Percentiles rank a stretch among this genome's conserved stretches.
phyloP scores from a whole-genome alignment of 768 basidiomycete species.

The Amanita phalloides region DNA sequence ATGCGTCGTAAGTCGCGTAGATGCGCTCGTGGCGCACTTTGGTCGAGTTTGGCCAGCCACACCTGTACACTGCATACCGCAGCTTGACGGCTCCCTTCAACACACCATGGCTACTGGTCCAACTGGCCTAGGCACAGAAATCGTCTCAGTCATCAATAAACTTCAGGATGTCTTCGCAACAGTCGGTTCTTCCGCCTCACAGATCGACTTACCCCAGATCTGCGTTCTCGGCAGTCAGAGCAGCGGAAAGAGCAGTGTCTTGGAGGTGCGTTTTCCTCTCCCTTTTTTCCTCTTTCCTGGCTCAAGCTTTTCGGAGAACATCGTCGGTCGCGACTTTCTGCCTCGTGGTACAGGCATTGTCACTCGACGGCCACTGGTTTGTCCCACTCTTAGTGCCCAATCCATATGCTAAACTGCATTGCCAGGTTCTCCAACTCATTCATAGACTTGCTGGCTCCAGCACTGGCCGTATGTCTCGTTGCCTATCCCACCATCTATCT shows the following conservation, averaged over 20 bases:
- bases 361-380: constrained; percentile 88
- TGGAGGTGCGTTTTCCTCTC: constrained; percentile 45
- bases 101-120: constrained; percentile 40
- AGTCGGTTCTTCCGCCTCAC: constrained; percentile 65
- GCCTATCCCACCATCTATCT: constrained; percentile 1
- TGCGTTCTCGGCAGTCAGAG: constrained; percentile 88
- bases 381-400: background rate
- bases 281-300: constrained; percentile 2
- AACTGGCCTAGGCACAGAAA: constrained; percentile 68
- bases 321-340: constrained; percentile 96
- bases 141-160: constrained; percentile 76
- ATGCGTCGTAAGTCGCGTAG: background rate
- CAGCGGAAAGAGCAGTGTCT: constrained; percentile 88
- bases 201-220: constrained; percentile 88
- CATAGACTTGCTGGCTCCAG: constrained; percentile 54
- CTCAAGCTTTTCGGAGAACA: constrained; percentile 49
- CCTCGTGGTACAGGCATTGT: constrained; percentile 99
- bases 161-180: constrained; percentile 86
- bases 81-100: constrained; percentile 8
- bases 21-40: background rate
- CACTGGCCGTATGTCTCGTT: constrained; percentile 27
- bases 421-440: constrained; percentile 87
- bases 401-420: constrained; percentile 4
- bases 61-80: constrained; percentile 11
- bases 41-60: constrained; percentile 5